Conservation (phyloP, 2,329 filamentous ascomycete genomes). For the Aureobasidium vineae region DNA sequence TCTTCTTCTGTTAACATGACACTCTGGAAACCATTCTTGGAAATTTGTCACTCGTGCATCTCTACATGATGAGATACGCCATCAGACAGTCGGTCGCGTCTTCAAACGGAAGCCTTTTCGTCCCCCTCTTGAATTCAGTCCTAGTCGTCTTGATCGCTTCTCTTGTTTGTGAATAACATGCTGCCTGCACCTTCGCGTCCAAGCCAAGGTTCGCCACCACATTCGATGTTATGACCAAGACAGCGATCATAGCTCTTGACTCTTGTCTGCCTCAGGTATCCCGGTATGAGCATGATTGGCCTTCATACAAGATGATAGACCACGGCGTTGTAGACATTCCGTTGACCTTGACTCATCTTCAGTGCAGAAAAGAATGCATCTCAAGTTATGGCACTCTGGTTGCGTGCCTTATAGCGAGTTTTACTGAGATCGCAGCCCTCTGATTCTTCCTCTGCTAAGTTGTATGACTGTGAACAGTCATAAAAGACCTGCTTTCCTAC, state of each 20-base stretch:
- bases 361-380: not conserved
- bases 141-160: too few species aligned
- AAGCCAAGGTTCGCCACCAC: not conserved
- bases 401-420: not conserved
- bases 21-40: too few species aligned
- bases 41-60: too few species aligned
- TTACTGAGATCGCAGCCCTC: not conserved
- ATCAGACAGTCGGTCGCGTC: too few species aligned
- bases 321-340: not conserved
- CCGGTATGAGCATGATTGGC: not conserved
- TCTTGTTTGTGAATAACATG: too few species aligned
- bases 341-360: not conserved
- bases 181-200: not conserved
- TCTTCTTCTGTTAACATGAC: too few species aligned
- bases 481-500: not conserved
- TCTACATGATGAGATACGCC: too few species aligned
- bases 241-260: not conserved
- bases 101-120: too few species aligned
- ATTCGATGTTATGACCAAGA: not conserved
- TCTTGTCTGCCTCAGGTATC: not conserved
- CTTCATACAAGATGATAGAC: not conserved
- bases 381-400: not conserved
- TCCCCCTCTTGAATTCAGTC: too few species aligned
- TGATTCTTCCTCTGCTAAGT: not conserved
- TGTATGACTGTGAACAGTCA: too few species aligned